Conservation (phyloP, 2,329 filamentous ascomycete genomes). For the Cladobotryum mycophilum region DNA sequence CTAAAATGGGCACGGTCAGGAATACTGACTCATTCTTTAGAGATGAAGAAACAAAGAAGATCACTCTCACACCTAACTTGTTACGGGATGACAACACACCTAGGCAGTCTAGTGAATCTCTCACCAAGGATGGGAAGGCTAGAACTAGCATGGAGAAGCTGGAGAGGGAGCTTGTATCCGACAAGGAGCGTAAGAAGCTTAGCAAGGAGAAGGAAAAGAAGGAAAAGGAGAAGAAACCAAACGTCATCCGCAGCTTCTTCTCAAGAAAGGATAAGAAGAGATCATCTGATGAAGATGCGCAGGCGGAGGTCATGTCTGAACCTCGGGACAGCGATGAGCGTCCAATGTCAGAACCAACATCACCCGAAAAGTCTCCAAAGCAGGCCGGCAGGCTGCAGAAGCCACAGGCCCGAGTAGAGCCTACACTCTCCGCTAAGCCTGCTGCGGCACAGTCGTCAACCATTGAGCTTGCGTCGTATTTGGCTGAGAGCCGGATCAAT, state of each 20-base stretch:
- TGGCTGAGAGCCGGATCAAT: slow-evolving; percentile 41
- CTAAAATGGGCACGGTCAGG: slow-evolving; percentile 77
- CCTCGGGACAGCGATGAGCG: slow-evolving; percentile 38
- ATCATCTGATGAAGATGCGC: slow-evolving; percentile 52
- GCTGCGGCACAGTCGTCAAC: slow-evolving; percentile 26
- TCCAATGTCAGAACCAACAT: slow-evolving; percentile 37
- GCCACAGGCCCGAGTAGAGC: slow-evolving; percentile 46
- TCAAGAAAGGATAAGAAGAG: slow-evolving; percentile 58
- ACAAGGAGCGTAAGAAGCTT: slow-evolving; percentile 61
- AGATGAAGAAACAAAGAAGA: slow-evolving; percentile 97
- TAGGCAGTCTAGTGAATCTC: slow-evolving; percentile 44
- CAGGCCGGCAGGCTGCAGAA: slow-evolving; percentile 67
- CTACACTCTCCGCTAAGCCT: slow-evolving; percentile 39
- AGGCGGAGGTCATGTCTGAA: slow-evolving; percentile 48
- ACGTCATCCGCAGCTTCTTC: slow-evolving; percentile 54
- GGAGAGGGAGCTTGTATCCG: slow-evolving; percentile 48
- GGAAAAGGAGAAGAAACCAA: slow-evolving; percentile 64
- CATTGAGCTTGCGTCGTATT: slow-evolving; percentile 37
- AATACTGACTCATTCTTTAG: slow-evolving; percentile 98
- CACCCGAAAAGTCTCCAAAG: slow-evolving; percentile 41
- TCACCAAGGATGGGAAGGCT: slow-evolving; percentile 44
- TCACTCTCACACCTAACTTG: slow-evolving; percentile 88
- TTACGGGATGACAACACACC: slow-evolving; percentile 69
- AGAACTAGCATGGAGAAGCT: slow-evolving; percentile 68
- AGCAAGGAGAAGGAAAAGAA: slow-evolving; percentile 69